Percentiles rank a stretch among this genome's conserved stretches.
Conservation (phyloP, 768 basidiomycete species). For the Auriculariales sp. region DNA sequence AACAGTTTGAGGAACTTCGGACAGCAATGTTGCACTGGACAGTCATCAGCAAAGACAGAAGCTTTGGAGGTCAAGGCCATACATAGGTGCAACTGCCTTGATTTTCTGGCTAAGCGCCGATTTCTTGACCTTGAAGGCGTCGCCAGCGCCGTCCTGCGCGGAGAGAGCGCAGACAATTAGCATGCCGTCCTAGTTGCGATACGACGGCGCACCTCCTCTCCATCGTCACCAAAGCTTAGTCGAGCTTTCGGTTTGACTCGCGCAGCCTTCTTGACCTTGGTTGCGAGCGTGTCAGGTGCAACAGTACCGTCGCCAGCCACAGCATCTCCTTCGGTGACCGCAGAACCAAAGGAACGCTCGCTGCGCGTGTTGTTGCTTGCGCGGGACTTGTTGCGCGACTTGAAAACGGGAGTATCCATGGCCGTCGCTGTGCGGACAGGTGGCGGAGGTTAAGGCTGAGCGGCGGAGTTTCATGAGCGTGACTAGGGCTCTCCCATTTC, state of each 20-base stretch:
- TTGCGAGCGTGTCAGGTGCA: constrained; percentile 45
- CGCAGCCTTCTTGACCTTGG: constrained; percentile 55
- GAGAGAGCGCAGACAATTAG: constrained; percentile 14
- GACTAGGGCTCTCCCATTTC: too few relatives aligned
- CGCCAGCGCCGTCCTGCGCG: constrained; percentile 38
- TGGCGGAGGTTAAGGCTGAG: too few relatives aligned
- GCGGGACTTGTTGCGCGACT: neutral
- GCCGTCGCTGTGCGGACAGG: neutral
- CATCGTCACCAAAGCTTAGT: constrained; percentile 64
- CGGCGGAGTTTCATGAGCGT: too few relatives aligned
- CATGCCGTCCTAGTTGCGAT: constrained; percentile 7
- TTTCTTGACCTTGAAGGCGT: constrained; percentile 69
- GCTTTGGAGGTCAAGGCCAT: too few relatives aligned
- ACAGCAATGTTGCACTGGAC: too few relatives aligned
- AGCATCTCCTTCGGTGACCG: neutral
- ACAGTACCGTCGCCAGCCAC: constrained; percentile 22
- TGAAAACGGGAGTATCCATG: neutral
- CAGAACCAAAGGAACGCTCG: neutral
- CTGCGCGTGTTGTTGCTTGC: neutral
- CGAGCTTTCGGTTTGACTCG: constrained; percentile 49
- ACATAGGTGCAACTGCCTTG: constrained; percentile 3
- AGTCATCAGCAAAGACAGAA: too few relatives aligned
- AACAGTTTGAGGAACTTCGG: too few relatives aligned
- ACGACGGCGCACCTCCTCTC: constrained; percentile 34
- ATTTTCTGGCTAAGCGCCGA: constrained; percentile 54